phyloP scores from a whole-genome alignment of 139 green algal species.

The Deuterostichococcus epilithicus region DNA sequence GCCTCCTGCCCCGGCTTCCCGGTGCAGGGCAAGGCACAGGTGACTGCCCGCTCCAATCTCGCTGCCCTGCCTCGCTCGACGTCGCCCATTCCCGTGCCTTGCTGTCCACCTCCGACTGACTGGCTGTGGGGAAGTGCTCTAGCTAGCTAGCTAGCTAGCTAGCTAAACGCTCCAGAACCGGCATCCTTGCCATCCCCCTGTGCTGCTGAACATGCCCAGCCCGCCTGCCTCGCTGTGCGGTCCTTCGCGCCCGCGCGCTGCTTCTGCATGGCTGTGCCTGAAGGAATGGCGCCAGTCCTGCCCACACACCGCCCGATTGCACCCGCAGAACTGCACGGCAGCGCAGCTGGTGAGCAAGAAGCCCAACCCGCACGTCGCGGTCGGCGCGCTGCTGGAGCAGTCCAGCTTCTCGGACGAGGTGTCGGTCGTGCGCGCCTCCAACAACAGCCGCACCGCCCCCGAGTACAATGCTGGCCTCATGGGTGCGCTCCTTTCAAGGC shows the following conservation, averaged over 20 bases:
- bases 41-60: no score
- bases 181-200: no score
- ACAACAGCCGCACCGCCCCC: slow-evolving; percentile 30
- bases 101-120: no score
- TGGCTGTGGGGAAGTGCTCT: no score
- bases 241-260: no score
- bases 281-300: neutral
- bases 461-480: slow-evolving; percentile 54
- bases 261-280: neutral
- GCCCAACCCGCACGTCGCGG: slow-evolving; percentile 52
- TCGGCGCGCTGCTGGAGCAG: slow-evolving; percentile 57
- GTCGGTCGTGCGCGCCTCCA: slow-evolving; percentile 29
- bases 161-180: no score
- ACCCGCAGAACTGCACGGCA: slow-evolving; percentile 19
- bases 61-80: no score
- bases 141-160: no score
- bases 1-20: slow-evolving; percentile 48
- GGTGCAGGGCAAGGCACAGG: slow-evolving; percentile 6
- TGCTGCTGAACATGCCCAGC: no score
- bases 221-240: no score
- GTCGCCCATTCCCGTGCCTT: no score
- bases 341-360: slow-evolving; percentile 32
- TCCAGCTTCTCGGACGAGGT: slow-evolving; percentile 14
- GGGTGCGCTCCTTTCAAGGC: neutral
- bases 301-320: neutral